phyloP scores from a whole-genome alignment of 169 alveolate species.

The Sarcocystis neurona region DNA sequence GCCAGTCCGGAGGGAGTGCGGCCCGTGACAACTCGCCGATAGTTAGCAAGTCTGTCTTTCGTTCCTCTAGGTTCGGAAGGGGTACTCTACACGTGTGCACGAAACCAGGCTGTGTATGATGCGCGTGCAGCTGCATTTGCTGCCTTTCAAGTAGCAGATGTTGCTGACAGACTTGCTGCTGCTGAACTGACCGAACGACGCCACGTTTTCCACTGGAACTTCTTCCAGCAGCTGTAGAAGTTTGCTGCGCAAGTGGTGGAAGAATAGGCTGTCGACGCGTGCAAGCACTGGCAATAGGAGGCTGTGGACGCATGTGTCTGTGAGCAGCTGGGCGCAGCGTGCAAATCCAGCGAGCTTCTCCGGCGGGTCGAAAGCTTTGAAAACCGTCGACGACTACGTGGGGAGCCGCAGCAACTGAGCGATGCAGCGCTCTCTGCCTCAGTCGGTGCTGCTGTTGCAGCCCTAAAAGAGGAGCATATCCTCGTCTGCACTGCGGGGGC shows the following conservation, averaged over 20 bases:
- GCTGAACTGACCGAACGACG: background rate
- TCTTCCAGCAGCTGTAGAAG: too few relatives aligned
- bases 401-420: background rate
- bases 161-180: background rate
- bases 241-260: background rate
- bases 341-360: constrained; percentile 19
- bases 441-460: background rate
- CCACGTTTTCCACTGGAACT: background rate
- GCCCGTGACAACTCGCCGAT: too few relatives aligned
- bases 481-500: background rate
- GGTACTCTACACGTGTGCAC: too few relatives aligned
- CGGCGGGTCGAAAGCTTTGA: constrained; percentile 7
- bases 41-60: too few relatives aligned
- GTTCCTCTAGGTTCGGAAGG: too few relatives aligned
- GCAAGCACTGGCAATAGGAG: background rate
- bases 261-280: background rate
- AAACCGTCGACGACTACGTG: constrained; percentile 17
- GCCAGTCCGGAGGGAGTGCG: too few relatives aligned
- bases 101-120: too few relatives aligned
- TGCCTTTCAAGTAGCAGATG: too few relatives aligned
- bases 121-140: too few relatives aligned
- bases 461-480: background rate
- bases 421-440: background rate
- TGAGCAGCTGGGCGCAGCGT: constrained; percentile 19
- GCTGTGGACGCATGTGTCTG: background rate